Evolutionary conservation across 2,329 filamentous ascomycete genomes (phyloP), one percentile per base, ranked within the genome.

Genomic region (Monosporascus sp.): DNA sequence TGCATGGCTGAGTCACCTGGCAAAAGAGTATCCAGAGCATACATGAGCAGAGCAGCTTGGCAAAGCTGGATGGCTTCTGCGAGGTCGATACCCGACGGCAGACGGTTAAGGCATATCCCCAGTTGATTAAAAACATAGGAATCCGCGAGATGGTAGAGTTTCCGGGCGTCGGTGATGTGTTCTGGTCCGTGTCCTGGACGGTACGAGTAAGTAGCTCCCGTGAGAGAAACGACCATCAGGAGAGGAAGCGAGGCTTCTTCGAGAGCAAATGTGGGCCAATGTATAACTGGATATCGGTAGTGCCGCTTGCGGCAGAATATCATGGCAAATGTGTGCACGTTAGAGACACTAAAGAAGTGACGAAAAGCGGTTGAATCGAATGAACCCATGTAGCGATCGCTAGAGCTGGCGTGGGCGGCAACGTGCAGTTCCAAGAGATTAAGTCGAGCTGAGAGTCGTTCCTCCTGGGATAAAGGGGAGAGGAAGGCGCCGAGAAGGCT

Each of bases 21-120:
- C 35, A 53, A n/a, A 9, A 53, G 54, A 1, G 40, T 48, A n/a
- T 52, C 38, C 6, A 56, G 19, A 6, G n/a, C 52, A 20, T 54
- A 51, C 49, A 56, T 54, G n/a, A 56, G 49, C 7, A 56, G 49
- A 37, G 45, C 49, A 19, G 54, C 54, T 20, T 56, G 54, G 16
- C 52, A 56, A n/a, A 49, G 20, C 8, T 54, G 38, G 3, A 56
- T 41, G 5, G 48, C 48, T 17, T 37, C 35, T 22, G 48, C 4
- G 22, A 37, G 24, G 24, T 44, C 37, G 44, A 5, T 14, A 16
- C 20, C 9, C 4, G 3, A 7, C 2, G 49, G 31, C 17, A n/a
- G 22, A 24, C 17, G 11, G 44, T 31, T n/a, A 3, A 51, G 20
- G 20, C 17, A 51, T 35, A 7, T 51, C 27, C 41, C 37, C 26